phyloP scores from a whole-genome alignment of 225 moss, liverwort and hornwort species.

The Marchantia polymorpha region DNA sequence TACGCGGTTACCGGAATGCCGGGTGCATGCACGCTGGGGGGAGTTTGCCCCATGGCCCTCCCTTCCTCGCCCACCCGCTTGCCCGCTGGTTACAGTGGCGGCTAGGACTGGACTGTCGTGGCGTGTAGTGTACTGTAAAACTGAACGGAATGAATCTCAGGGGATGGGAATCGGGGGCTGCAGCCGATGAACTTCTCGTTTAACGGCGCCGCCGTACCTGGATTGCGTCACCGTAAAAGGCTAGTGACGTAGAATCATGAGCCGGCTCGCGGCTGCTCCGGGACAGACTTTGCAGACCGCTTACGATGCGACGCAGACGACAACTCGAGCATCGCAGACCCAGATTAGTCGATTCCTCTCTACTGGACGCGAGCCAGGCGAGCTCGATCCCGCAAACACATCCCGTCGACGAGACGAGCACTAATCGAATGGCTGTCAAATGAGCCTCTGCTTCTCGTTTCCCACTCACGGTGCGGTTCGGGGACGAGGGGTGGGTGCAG shows the following conservation, averaged over 20 bases:
- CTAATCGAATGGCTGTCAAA: too few species aligned
- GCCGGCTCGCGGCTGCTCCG: background rate
- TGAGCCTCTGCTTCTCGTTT: too few species aligned
- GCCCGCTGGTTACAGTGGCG: background rate
- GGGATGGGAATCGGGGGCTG: background rate
- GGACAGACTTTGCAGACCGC: background rate
- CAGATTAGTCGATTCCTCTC: background rate
- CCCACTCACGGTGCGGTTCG: too few species aligned
- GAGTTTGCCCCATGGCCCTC: background rate
- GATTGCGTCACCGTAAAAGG: conserved; percentile 1
- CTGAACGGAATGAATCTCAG: background rate
- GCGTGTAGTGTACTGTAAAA: background rate
- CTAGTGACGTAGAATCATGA: conserved; percentile 9
- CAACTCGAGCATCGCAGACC: background rate
- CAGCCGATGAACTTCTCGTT: background rate
- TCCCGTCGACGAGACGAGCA: too few species aligned
- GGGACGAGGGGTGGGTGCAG: too few species aligned
- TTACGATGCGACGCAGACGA: background rate
- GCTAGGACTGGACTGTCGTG: background rate
- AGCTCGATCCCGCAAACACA: too few species aligned
- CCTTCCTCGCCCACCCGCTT: background rate
- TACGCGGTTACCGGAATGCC: background rate
- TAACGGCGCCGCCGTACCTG: conserved; percentile 9
- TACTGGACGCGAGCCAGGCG: background rate
- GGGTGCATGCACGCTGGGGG: background rate